These are phyloP conservation scores for Skeletonema grethae DNA, from an alignment of 108 stramenopile genomes.

Conservation along the genomic window DNA sequence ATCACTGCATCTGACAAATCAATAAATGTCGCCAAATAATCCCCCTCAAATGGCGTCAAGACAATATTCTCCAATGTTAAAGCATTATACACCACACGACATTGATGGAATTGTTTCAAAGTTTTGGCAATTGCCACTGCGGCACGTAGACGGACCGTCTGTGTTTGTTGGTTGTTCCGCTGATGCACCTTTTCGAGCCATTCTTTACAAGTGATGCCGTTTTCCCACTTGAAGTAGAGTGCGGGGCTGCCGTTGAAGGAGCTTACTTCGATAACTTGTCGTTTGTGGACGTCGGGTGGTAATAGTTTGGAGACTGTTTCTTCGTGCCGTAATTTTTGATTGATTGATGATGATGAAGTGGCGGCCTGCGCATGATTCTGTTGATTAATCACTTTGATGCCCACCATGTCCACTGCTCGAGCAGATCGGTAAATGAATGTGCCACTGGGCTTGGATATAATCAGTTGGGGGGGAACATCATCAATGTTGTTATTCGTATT, in stretches of 20 bases:
- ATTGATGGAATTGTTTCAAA: background rate
- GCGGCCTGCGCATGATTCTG: no score
- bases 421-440: conserved; percentile 13
- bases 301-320: conserved; percentile 4
- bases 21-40: conserved; percentile 32
- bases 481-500: no score
- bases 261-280: conserved; percentile 2
- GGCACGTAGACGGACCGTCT: background rate
- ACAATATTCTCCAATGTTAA: conserved; percentile 5
- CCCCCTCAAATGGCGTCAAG: conserved; percentile 10
- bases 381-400: background rate
- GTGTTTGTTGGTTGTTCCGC: background rate
- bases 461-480: background rate
- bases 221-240: conserved; percentile 26
- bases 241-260: conserved; percentile 9
- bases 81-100: background rate
- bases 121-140: conserved; percentile 14
- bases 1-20: conserved; percentile 18
- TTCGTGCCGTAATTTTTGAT: conserved; percentile 8
- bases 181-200: conserved; percentile 14
- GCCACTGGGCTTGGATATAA: background rate
- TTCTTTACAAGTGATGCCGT: conserved; percentile 24
- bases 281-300: background rate
- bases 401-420: background rate
- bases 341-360: background rate